Conservation (phyloP, 257 asterid genomes). For the Solanum acaule region DNA sequence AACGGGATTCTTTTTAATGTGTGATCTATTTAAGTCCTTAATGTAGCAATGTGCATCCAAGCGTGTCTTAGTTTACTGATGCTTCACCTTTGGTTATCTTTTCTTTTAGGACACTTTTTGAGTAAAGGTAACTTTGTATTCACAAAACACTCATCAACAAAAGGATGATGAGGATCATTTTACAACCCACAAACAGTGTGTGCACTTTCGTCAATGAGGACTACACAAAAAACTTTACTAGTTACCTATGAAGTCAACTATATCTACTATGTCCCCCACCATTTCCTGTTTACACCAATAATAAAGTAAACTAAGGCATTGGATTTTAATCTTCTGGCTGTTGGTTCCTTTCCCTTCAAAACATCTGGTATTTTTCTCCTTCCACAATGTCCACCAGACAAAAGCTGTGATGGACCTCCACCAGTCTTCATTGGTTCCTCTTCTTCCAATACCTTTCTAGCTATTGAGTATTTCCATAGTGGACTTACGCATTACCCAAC, state of each 20-base stretch:
- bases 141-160: neutral
- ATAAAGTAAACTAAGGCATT: neutral
- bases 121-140: neutral
- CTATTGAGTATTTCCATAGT: neutral
- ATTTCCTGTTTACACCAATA: neutral
- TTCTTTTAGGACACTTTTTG: neutral
- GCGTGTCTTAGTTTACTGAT: neutral
- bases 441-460: neutral
- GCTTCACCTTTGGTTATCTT: neutral
- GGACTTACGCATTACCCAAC: neutral
- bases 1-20: neutral
- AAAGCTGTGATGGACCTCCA: neutral
- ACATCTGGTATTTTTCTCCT: neutral
- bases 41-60: neutral
- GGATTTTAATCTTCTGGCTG: neutral
- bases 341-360: neutral
- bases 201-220: neutral
- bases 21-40: neutral
- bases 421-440: neutral
- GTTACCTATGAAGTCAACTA: neutral
- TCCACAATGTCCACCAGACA: neutral
- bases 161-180: neutral
- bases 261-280: neutral
- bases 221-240: neutral
- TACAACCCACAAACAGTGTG: neutral